phyloP scores from a whole-genome alignment of 345 rosid genomes.

The Barbarea vulgaris region DNA sequence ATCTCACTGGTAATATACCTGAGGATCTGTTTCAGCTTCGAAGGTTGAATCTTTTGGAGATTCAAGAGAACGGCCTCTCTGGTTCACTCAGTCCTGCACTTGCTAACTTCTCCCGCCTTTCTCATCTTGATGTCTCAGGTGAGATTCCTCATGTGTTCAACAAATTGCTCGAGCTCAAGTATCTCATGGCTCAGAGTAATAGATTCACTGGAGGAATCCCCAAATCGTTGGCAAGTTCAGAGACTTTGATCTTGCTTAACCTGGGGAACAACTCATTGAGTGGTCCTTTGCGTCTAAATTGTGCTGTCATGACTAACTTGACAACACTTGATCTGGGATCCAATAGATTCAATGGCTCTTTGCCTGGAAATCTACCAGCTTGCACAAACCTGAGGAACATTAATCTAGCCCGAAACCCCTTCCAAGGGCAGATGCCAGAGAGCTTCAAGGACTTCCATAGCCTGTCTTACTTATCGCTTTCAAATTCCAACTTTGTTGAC shows the following conservation, averaged over 20 bases:
- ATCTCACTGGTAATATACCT: conserved; percentile 49
- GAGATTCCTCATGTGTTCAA: conserved; percentile 59
- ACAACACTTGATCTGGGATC: conserved; percentile 55
- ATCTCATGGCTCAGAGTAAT: conserved; percentile 48
- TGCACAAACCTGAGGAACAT: conserved; percentile 51
- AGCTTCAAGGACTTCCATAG: conserved; percentile 53
- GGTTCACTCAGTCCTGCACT: conserved; percentile 50
- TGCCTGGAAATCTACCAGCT: conserved; percentile 50
- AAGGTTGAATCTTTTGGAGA: conserved; percentile 41
- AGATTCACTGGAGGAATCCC: conserved; percentile 59
- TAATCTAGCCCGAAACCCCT: conserved; percentile 55
- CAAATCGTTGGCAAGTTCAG: conserved; percentile 51
- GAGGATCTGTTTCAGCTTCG: conserved; percentile 53
- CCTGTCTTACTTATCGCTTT: conserved; percentile 51
- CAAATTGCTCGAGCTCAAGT: conserved; percentile 30
- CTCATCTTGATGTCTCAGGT: conserved; percentile 55
- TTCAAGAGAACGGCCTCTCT: conserved; percentile 51
- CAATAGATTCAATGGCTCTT: conserved; percentile 48
- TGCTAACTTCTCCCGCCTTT: conserved; percentile 53
- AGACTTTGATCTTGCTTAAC: conserved; percentile 47
- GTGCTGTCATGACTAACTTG: conserved; percentile 53
- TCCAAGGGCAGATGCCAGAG: conserved; percentile 51
- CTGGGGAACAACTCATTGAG: conserved; percentile 59
- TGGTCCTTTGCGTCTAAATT: conserved; percentile 51
- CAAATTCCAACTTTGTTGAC: conserved; percentile 50